phyloP scores from a whole-genome alignment of 805 yeast genomes.

The Teunomyces barrocoloradensis region DNA sequence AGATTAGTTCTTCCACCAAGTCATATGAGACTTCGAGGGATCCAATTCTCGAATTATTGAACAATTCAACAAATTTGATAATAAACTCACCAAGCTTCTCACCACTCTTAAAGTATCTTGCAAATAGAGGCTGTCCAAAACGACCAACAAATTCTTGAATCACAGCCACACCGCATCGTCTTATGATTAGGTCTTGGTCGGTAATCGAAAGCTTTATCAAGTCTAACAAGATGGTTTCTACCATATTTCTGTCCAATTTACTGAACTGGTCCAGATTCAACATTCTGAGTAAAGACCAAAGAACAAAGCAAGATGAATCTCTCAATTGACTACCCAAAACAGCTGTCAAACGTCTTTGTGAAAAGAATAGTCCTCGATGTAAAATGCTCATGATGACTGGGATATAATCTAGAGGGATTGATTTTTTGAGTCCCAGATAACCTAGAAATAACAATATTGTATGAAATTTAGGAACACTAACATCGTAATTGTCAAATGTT shows the following conservation, averaged over 20 bases:
- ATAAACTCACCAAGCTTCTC: constrained; percentile 30
- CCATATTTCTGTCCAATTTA: constrained; percentile 8
- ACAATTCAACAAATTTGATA: constrained; percentile 53
- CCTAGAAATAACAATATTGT: constrained; percentile 60
- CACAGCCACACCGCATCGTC: constrained; percentile 85
- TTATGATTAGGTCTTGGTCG: constrained; percentile 69
- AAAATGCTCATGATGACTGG: constrained; percentile 37
- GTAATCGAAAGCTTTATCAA: constrained; percentile 56
- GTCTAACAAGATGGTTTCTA: constrained; percentile 25
- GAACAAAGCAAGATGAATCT: constrained; percentile 79
- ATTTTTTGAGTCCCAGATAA: constrained; percentile 27
- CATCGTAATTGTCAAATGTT: constrained; percentile 24
- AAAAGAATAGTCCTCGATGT: constrained; percentile 49
- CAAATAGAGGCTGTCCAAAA: constrained; percentile 47
- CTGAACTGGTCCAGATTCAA: constrained; percentile 12
- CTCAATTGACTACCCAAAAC: constrained; percentile 67
- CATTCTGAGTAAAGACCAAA: constrained; percentile 71
- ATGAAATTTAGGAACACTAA: constrained; percentile 49
- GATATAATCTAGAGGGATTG: constrained; percentile 21
- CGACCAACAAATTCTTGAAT: constrained; percentile 84
- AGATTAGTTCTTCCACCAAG: constrained; percentile 15
- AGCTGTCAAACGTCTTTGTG: constrained; percentile 51
- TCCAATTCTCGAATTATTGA: constrained; percentile 44
- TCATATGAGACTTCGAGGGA: constrained; percentile 15
- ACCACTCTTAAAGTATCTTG: constrained; percentile 6